Evolutionary conservation across 2,329 filamentous ascomycete species (phyloP), one percentile per base, ranked within the genome.

Genomic region (Endothia cerciana): DNA sequence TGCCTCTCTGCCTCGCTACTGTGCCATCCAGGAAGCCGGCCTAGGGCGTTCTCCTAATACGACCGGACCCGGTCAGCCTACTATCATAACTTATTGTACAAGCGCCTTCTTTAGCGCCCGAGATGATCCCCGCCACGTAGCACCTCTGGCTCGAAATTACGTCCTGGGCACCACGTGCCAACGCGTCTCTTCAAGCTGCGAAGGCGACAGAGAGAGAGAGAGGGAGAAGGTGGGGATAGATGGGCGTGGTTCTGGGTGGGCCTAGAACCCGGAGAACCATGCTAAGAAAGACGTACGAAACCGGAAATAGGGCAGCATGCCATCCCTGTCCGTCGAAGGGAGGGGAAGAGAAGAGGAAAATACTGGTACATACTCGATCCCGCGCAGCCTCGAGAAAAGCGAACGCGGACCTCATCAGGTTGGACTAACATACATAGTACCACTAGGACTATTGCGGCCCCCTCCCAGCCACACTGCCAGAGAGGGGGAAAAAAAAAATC

Each of bases 121-220:
- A 13, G n/a, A 22, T 22, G 45, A 25, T 49, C n/a, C 45, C 45
- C 25, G 28, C 47, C 22, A 25, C 10, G 11, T 28, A 51, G 47
- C 22, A 17, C 17, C 13, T 15, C 22, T 30, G 22, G 47, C 28
- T 17, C 4, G 8, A 28, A 4, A 51, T 51, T 51, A 51, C 47
- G 47, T 51, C 47, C 28, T 51, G 47, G 47, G 25, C 47, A 51
- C 47, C 47, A 51, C 47, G 47, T 51, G 47, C 25, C 47, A 17
- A 51, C 47, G 47, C 47, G 47, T 51, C 47, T 22, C 7, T 17
- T 1, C 4, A 17, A 19, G 43, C 43, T 22, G 43, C 8, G 19
- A 49, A 4, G 45, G 13, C n/a, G 25, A 11, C 43, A 17, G 22
- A 45, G 17, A 45, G 40, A 41, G 11, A 17, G 43, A 45, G 1